Base-by-base conservation (phyloP, 148 eudicot species). In the Chenopodium quinoa region DNA sequence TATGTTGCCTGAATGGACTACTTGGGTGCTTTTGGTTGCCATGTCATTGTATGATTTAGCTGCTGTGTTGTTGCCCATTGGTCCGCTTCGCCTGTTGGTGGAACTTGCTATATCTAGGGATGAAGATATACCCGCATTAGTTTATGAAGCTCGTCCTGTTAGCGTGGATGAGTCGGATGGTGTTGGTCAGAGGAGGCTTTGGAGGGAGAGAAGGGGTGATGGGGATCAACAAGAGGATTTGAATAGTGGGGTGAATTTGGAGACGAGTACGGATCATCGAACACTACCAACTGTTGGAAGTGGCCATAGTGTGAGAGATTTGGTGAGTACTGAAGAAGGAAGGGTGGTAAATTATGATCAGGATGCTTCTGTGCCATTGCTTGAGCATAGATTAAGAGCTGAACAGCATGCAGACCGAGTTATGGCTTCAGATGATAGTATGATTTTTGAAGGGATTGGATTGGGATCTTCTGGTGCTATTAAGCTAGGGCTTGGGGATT, bases 101-200 rank as follows among this genome's bases (percentile, higher is more conserved):
- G 99, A 97, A 91, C 92, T 94, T 69, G 99, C 99, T 2, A 90
- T 94, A 25, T 83, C 95, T 20, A 84, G 99, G 86, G 98, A 97
- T 63, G 98, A 94, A 82, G 99, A 94, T 85, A 94, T 97, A 29
- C 99, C 99, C 0, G 97, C 99, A 37, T 87, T 97, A 54, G 98
- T 97, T 9, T 97, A 94, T 75, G 99, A 94, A 86, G 99, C 98
- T 50, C 88, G 99, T n/a, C 99, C 99, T 3, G 86, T 92, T 77
- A 81, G 54, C 23, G 52, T 48, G 54, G 76, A 82, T 46, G 94
- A 85, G 75, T 67, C 83, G 19, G 85, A 77, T 84, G 79, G 81
- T 54, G 74, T 84, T 23, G 75, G 67, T 32, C 90, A 77, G 78
- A 89, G 99, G 86, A 87, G 94, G 84, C 77, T 88, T 2, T 91